Conservation (phyloP, 2,329 filamentous ascomycete genomes). For the Microdochium trichocladiopsis region DNA sequence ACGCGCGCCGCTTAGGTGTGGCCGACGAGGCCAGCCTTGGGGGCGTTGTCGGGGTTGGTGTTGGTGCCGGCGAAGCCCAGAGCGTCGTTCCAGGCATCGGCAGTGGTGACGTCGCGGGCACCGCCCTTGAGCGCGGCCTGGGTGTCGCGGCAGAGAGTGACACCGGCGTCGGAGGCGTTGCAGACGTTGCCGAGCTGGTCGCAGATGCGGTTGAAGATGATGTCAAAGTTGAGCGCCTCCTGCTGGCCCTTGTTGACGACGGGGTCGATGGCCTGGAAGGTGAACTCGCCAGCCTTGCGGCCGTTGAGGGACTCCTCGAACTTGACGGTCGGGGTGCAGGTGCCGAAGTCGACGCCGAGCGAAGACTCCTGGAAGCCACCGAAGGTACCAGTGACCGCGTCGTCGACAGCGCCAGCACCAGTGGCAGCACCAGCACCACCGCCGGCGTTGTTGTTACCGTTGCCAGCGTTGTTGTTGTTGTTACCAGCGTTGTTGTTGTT, state of each 20-base stretch:
- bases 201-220: conserved; percentile 67
- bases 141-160: conserved; percentile 42
- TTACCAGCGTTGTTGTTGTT: conserved; percentile 5
- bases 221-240: conserved; percentile 64
- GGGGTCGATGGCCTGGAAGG: conserved; percentile 61
- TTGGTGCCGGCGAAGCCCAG: conserved; percentile 30
- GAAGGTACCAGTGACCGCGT: conserved; percentile 22
- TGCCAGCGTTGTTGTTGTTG: conserved; percentile 3
- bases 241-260: conserved; percentile 54
- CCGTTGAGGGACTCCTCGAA: conserved; percentile 51
- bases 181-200: conserved; percentile 64
- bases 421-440: conserved; percentile 5
- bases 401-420: conserved; percentile 19
- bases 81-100: conserved; percentile 30
- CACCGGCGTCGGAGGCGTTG: conserved; percentile 52
- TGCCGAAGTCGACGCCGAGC: conserved; percentile 40
- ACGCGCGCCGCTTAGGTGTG: conserved; percentile 18
- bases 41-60: conserved; percentile 30
- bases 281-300: conserved; percentile 51
- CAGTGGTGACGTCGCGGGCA: conserved; percentile 26
- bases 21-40: conserved; percentile 26
- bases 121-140: conserved; percentile 29
- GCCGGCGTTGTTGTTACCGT: conserved; percentile 5
- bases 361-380: conserved; percentile 20
- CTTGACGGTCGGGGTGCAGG: conserved; percentile 50